Evolutionary conservation across 2,329 filamentous ascomycete species (phyloP).

Genomic region (Colletotrichum tabaci): DNA sequence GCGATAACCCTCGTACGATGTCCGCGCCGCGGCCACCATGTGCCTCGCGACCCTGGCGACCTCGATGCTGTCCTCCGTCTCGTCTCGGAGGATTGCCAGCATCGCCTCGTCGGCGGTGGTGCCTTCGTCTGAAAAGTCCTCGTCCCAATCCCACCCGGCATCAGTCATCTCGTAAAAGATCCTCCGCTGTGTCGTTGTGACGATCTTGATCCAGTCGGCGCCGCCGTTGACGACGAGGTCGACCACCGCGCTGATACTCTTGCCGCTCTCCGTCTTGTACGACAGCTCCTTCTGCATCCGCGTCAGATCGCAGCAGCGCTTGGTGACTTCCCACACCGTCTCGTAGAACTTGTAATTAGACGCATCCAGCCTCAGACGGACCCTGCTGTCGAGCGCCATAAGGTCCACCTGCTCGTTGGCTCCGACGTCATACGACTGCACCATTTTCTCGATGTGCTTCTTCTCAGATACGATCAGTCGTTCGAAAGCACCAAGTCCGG

Average conservation of each 20-base stretch:
- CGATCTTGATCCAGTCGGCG: slow-evolving; percentile 42
- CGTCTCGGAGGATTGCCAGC: slow-evolving; percentile 46
- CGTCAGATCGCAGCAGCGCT: slow-evolving; percentile 36
- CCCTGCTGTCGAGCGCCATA: slow-evolving; percentile 25
- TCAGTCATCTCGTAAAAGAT: slow-evolving; percentile 58
- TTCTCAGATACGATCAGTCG: slow-evolving; percentile 39
- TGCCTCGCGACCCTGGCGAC: slow-evolving; percentile 50
- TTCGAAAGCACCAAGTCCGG: slow-evolving; percentile 40
- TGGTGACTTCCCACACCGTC: slow-evolving; percentile 40
- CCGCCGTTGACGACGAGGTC: slow-evolving; percentile 41
- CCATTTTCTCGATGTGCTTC: slow-evolving; percentile 42
- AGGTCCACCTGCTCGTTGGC: background rate
- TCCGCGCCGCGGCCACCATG: slow-evolving; percentile 54
- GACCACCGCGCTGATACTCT: slow-evolving; percentile 27
- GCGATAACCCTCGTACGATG: slow-evolving; percentile 54
- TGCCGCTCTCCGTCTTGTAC: slow-evolving; percentile 22
- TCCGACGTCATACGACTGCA: slow-evolving; percentile 11
- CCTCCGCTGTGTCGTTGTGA: slow-evolving; percentile 44
- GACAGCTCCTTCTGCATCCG: slow-evolving; percentile 36
- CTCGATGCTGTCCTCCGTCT: slow-evolving; percentile 41
- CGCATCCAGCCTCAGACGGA: slow-evolving; percentile 37
- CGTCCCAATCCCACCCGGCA: slow-evolving; percentile 59
- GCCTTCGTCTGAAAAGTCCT: slow-evolving; percentile 50
- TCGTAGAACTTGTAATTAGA: slow-evolving; percentile 43
- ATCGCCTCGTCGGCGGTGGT: slow-evolving; percentile 54